Base-by-base conservation (phyloP, 164 flowering plant species). In the Warburgia ugandensis region DNA sequence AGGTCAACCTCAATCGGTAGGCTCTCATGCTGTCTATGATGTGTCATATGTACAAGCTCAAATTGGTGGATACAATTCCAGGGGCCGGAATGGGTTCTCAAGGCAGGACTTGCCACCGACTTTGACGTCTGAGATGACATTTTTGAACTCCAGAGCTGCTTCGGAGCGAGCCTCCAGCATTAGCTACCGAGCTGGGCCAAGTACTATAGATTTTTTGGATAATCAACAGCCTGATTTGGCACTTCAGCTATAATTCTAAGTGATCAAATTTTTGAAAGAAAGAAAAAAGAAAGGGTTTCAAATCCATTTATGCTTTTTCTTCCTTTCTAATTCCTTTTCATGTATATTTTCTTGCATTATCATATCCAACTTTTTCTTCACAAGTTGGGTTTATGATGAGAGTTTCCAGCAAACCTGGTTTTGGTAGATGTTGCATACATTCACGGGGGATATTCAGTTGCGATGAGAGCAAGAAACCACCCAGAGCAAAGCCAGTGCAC, bases 31-130 rank as follows among this genome's bases (percentile, higher is more conserved):
- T 44, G 53, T 48, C n/a, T 69, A 71, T 26, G 72, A 73, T 54
- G 48, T 75, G 48, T 59, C 76, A 11, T 77, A 29, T 56, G 62
- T 70, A 57, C 62, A 60, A 41, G 55, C 72, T 6, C 61, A 66
- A 19, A 69, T 79, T 3, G 61, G 52, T 29, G 72, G 73, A 67
- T 56, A 62, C 40, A 71, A 52, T 19, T 41, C 56, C n/a, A 26
- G 29, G 6, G 54, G 46, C 46, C 48, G 38, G 23, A 50, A 62
- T 28, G 53, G 49, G 40, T 38, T 37, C 9, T 30, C 21, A 27
- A 48, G 43, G 39, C 58, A 25, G 7, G 61, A 40, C 6, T 27
- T 39, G 55, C 52, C 36, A 8, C 45, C 37, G 8, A 28, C 25
- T 12, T 28, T 28, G 10, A 45, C 28, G 21, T 21, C 50, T 6